phyloP scores from a whole-genome alignment of 306 rosid species.

The Pueraria montana region DNA sequence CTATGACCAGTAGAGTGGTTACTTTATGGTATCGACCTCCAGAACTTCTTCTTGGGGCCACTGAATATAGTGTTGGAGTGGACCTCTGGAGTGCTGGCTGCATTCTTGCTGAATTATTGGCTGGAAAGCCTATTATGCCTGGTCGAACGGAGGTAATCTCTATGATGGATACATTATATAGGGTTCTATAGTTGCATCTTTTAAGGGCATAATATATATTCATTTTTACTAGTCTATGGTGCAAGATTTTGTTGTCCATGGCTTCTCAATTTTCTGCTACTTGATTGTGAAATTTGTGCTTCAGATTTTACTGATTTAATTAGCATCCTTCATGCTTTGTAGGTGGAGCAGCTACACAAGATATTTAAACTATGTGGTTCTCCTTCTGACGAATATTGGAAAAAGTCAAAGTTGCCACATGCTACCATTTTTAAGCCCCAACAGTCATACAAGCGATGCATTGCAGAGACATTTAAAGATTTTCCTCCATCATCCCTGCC shows the following conservation, averaged over 20 bases:
- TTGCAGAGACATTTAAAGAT: slow-evolving; percentile 57
- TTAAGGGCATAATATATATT: slow-evolving; percentile 28
- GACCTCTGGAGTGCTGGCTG: slow-evolving; percentile 68
- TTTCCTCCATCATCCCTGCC: slow-evolving; percentile 61
- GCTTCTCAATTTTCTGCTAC: slow-evolving; percentile 38
- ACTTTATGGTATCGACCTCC: slow-evolving; percentile 68
- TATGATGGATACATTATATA: slow-evolving; percentile 11
- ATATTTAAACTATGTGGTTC: slow-evolving; percentile 65
- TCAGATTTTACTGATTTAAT: slow-evolving; percentile 39
- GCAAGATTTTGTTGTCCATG: slow-evolving; percentile 40
- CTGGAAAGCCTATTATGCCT: slow-evolving; percentile 67
- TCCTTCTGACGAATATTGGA: slow-evolving; percentile 64
- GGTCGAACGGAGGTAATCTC: slow-evolving; percentile 67
- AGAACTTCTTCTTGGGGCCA: slow-evolving; percentile 65
- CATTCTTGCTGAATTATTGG: slow-evolving; percentile 65
- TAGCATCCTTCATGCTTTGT: slow-evolving; percentile 32
- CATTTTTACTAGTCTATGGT: slow-evolving; percentile 37
- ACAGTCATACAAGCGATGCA: slow-evolving; percentile 61
- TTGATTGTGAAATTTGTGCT: slow-evolving; percentile 42
- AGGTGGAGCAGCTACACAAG: slow-evolving; percentile 67
- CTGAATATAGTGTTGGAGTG: slow-evolving; percentile 59
- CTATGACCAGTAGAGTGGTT: slow-evolving; percentile 63
- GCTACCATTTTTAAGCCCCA: slow-evolving; percentile 67
- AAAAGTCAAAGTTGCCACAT: slow-evolving; percentile 61
- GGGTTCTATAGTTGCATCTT: slow-evolving; percentile 41